Base-by-base conservation (phyloP, 495 filamentous ascomycete genomes). In the Schizothecium vesticola region DNA sequence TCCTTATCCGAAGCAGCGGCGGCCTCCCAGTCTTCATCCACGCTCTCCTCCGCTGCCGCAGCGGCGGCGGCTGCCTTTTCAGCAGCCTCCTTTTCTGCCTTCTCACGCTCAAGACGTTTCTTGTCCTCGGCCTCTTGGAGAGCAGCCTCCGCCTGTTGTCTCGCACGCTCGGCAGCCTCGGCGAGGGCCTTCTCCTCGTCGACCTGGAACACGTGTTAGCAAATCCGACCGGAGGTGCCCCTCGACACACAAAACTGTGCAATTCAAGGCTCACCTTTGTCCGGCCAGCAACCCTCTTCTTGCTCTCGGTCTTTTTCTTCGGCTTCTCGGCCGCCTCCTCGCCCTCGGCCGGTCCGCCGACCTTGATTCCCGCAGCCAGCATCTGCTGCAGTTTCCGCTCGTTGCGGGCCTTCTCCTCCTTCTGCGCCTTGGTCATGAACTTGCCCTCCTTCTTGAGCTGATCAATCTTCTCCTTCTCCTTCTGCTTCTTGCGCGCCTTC, bases 381-480 rank as follows among this genome's bases (percentile, higher is more conserved):
- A 98, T 94, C 79, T 98, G 96, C 85, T 97, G 88, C 72, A 97
- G 84, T 66, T 95, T 93, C 73, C 91, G 80, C 77, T 97, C 91
- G 74, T 93, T 90, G 68, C 87, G 86, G 28, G 88, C 87, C 77
- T 94, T 90, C 68, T 90, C 90, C 73, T 97, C 93, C 73, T 88
- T 91, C 79, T 99, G 93, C 29, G 94, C 92, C 78, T 97, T 95
- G 70, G 94, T 97, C 69, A 97, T 83, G 72, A 93, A 93, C 76
- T 96, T 97, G 73, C 96, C 96, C 79, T 97, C 93, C 76, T 88
- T 94, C 82, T 95, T 95, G 19, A 97, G 86, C 79, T 97, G 91
- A 73, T 99, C 96, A 69, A 96, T 93, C 82, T 87, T 94, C 79
- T 97, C 91, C 79, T 91, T 96, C 77, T 99, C 96, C 79, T 91